phyloP scores from a whole-genome alignment of 2,329 filamentous ascomycete species.

The Daldinia sp. region DNA sequence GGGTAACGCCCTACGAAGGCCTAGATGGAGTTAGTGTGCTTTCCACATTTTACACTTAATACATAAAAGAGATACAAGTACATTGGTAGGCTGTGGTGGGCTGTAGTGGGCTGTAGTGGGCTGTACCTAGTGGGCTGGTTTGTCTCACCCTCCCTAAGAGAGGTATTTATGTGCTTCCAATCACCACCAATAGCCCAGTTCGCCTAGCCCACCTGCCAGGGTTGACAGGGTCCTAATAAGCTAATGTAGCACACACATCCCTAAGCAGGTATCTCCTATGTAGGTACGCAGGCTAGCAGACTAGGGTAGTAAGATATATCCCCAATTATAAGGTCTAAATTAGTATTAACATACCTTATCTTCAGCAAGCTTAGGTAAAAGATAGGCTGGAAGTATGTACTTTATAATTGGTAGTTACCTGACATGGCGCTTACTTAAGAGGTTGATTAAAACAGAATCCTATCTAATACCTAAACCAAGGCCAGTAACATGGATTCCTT shows the following conservation, averaged over 20 bases:
- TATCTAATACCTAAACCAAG: neutral
- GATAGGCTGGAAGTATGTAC: neutral
- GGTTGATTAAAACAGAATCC: neutral
- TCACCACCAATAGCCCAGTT: neutral
- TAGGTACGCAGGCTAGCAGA: no score
- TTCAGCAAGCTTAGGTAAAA: neutral
- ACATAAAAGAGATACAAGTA: no score
- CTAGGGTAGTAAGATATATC: neutral
- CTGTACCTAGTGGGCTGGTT: neutral
- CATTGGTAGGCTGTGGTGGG: no score
- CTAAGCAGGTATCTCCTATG: no score
- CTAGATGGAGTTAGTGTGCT: no score
- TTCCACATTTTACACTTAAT: no score
- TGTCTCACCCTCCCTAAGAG: neutral
- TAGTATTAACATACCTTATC: neutral
- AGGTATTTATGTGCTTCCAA: constrained; percentile 3
- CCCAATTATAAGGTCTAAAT: neutral
- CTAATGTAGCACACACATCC: neutral
- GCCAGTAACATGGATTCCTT: no score
- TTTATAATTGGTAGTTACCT: no score
- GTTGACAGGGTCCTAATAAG: neutral
- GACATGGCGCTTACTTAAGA: neutral
- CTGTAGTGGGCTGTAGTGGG: no score
- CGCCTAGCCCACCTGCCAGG: neutral
- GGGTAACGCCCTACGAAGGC: neutral